Evolutionary conservation across 768 basidiomycete genomes (phyloP), one percentile per base, ranked within the genome.

Genomic region (Boletus tylopilopsis): DNA sequence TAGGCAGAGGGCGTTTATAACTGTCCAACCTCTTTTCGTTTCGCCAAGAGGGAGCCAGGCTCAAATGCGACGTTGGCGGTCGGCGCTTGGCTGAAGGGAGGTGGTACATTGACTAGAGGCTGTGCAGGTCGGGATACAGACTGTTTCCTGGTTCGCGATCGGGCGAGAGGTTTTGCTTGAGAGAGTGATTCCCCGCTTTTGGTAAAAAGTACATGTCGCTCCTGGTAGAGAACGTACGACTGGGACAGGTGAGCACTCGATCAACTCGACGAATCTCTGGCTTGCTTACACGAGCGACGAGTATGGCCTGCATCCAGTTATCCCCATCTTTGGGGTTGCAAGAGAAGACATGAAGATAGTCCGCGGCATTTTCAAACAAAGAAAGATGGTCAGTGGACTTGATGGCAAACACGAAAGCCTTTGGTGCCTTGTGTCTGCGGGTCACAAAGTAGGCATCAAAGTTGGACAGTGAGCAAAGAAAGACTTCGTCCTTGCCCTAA

Each of bases 401-500:
- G 60, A 94, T 71, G 30, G 90, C 83, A 62, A 97, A 95, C 19
- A 85, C 79, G 55, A 83, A 95, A 0, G 82, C 75, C 63, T 92
- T 94, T 0, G 95, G 95, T 2, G 90, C 76, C 59, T 88, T 90
- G 68, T 87, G 80, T 25, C 77, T 65, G 18, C 90, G 81, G 11
- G 85, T 91, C 49, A 94, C 76, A 50, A 71, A 72, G 67, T 94
- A 97, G 27, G 84, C 86, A 63, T 97, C 94, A 64, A 94, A 96
- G 62, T 86, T 90, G 49, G 88, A 85, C 18, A 95, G 70, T 4
- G 89, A 87, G 62, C 94, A 96, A 13, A 99, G 71, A 53, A 85
- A 75, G 4, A 76, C 72, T 56, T 90, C 83, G 55, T 97, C 94
- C 71, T 91, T 93, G 64, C 84, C 83, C 92, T 95, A 66, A 11